Percentiles rank a stretch among this genome's conserved stretches.
Evolutionary conservation across 2,329 filamentous ascomycete genomes (phyloP).

Genomic region (Triangularia setosa): DNA sequence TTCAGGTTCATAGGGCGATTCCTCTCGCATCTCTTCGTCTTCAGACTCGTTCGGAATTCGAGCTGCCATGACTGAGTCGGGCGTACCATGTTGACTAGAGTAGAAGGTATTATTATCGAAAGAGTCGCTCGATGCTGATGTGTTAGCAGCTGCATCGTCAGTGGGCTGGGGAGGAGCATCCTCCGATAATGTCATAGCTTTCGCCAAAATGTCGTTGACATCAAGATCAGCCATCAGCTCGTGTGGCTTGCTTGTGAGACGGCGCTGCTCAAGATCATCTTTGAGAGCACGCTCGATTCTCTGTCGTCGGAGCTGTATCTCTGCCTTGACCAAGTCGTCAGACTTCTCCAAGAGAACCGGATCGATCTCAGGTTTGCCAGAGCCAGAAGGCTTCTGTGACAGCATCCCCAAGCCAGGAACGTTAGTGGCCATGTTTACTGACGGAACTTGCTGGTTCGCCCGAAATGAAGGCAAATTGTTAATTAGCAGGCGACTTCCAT

Average conservation of each 20-base stretch:
- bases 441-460: constrained; percentile 19
- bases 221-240: constrained; percentile 63
- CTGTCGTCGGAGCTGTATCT: constrained; percentile 74
- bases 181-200: constrained; percentile 67
- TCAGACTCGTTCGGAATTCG: constrained; percentile 45
- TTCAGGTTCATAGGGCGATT: constrained; percentile 35
- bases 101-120: constrained; percentile 95
- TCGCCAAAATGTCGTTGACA: constrained; percentile 67
- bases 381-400: constrained; percentile 6
- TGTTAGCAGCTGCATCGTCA: constrained; percentile 56
- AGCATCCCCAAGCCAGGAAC: constrained; percentile 24
- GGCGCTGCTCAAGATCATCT: constrained; percentile 69
- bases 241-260: constrained; percentile 40
- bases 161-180: constrained; percentile 56
- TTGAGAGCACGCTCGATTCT: constrained; percentile 73
- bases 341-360: constrained; percentile 84
- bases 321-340: constrained; percentile 76
- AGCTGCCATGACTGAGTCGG: constrained; percentile 48
- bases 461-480: constrained; percentile 22
- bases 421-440: constrained; percentile 17
- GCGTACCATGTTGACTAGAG: constrained; percentile 86
- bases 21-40: constrained; percentile 37
- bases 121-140: constrained; percentile 67
- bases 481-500: constrained; percentile 19
- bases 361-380: constrained; percentile 64